Evolutionary conservation across 2,329 filamentous ascomycete species (phyloP).

Genomic region (Aspergillus fijiensis): DNA sequence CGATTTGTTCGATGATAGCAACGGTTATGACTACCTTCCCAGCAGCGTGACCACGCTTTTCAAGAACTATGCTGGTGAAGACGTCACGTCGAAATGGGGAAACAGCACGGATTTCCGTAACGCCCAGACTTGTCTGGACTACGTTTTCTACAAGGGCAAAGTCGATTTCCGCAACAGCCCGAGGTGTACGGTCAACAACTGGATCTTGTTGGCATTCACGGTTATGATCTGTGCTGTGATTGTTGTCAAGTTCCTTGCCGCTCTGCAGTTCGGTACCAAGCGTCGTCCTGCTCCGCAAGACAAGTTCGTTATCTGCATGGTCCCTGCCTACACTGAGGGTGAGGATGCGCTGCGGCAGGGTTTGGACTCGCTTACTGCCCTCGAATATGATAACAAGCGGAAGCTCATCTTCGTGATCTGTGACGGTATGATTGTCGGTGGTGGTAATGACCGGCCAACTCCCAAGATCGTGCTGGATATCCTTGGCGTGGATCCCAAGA

Average conservation of each 20-base stretch:
- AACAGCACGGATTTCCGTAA: slow-evolving; percentile 55
- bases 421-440: slow-evolving; percentile 76
- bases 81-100: slow-evolving; percentile 70
- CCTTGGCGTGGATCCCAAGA: slow-evolving; percentile 92
- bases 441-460: slow-evolving; percentile 92
- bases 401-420: slow-evolving; percentile 59
- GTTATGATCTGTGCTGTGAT: slow-evolving; percentile 79
- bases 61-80: slow-evolving; percentile 71
- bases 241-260: slow-evolving; percentile 83
- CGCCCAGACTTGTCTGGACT: slow-evolving; percentile 76
- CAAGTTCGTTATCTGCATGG: slow-evolving; percentile 98
- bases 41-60: slow-evolving; percentile 65
- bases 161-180: slow-evolving; percentile 78
- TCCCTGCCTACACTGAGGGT: slow-evolving; percentile 96
- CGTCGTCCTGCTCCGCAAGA: slow-evolving; percentile 85
- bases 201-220: slow-evolving; percentile 83
- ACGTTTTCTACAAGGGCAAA: slow-evolving; percentile 78
- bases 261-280: slow-evolving; percentile 90
- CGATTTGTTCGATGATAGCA: slow-evolving; percentile 55
- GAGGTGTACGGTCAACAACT: slow-evolving; percentile 85
- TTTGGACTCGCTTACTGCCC: slow-evolving; percentile 86
- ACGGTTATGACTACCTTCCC: slow-evolving; percentile 71
- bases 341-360: slow-evolving; percentile 93
- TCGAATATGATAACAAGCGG: slow-evolving; percentile 97
- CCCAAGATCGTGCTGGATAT: slow-evolving; percentile 98